These are phyloP conservation scores for Monilinia vaccinii-corymbosi DNA, from an alignment of 2,329 filamentous ascomycete genomes.

Conservation along the genomic window DNA sequence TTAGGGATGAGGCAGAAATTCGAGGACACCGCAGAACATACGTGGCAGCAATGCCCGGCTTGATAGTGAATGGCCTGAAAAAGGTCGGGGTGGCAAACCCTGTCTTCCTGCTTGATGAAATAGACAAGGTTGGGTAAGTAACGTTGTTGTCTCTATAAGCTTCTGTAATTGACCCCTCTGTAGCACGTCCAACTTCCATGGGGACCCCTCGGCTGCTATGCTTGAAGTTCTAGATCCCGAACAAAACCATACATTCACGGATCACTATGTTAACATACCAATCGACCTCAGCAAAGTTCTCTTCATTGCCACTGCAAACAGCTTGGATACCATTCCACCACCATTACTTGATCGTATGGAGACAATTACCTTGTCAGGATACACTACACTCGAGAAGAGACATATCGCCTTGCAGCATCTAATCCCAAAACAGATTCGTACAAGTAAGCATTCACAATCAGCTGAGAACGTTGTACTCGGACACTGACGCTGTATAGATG, in stretches of 20 bases:
- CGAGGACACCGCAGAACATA: constrained; percentile 91
- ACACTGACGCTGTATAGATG: constrained; percentile 39
- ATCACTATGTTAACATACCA: constrained; percentile 93
- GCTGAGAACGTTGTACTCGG: constrained; percentile 6
- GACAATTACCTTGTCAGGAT: constrained; percentile 84
- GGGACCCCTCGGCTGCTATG: constrained; percentile 95
- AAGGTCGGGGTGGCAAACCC: constrained; percentile 95
- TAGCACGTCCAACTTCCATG: constrained; percentile 77
- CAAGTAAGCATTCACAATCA: constrained; percentile 38
- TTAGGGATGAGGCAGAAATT: constrained; percentile 94
- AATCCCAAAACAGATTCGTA: constrained; percentile 90
- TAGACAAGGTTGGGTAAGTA: constrained; percentile 72
- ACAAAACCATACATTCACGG: constrained; percentile 89
- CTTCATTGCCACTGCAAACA: constrained; percentile 96
- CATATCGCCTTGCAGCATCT: constrained; percentile 89
- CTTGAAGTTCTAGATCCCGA: constrained; percentile 95
- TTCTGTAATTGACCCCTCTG: constrained; percentile 1
- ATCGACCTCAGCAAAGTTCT: constrained; percentile 94
- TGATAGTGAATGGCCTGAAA: constrained; percentile 87
- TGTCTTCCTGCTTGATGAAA: constrained; percentile 92
- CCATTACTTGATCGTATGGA: constrained; percentile 96
- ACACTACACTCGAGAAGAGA: constrained; percentile 93
- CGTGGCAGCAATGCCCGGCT: constrained; percentile 95
- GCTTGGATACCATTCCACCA: constrained; percentile 86
- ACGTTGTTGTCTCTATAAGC: neutral